Percentiles rank a stretch among this genome's conserved stretches.
phyloP scores from a whole-genome alignment of 1,284 basidiomycete species.

The Inonotus hispidus region DNA sequence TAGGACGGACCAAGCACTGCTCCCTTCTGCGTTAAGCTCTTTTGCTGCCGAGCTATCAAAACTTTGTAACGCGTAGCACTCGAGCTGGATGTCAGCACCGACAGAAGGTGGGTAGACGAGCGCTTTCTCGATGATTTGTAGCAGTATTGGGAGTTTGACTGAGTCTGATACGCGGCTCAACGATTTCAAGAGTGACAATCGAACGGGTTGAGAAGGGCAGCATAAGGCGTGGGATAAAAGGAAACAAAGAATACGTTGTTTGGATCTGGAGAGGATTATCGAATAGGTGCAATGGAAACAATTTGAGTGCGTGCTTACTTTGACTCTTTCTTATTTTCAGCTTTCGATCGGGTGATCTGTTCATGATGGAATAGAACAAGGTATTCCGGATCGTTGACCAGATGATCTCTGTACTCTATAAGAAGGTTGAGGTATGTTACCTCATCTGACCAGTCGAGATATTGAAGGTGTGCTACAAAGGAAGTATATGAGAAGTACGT shows the following conservation, averaged over 20 bases:
- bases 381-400: constrained; percentile 65
- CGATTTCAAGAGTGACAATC: constrained; percentile 54
- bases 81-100: constrained; percentile 19
- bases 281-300: constrained; percentile 10
- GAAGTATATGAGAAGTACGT: not conserved
- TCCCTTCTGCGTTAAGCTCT: constrained; percentile 42
- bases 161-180: constrained; percentile 58
- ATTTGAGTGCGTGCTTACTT: constrained; percentile 40
- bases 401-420: constrained; percentile 50
- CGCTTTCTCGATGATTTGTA: constrained; percentile 53
- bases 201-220: constrained; percentile 46
- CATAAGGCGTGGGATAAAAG: constrained; percentile 78
- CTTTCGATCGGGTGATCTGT: constrained; percentile 42
- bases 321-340: constrained; percentile 58
- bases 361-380: constrained; percentile 61
- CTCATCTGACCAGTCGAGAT: constrained; percentile 72
- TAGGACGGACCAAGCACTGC: constrained; percentile 46
- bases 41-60: constrained; percentile 46
- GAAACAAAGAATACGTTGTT: constrained; percentile 72
- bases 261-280: constrained; percentile 48
- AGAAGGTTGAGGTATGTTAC: constrained; percentile 61
- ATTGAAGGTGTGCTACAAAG: constrained; percentile 60
- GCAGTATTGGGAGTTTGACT: constrained; percentile 59
- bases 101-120: constrained; percentile 26
- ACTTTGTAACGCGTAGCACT: constrained; percentile 39